A percentile compares a stretch with the other conserved stretches of the same genome.
These are phyloP conservation scores for Aspergillus panamensis DNA, from an alignment of 495 filamentous ascomycete genomes.

Conservation along the genomic window DNA sequence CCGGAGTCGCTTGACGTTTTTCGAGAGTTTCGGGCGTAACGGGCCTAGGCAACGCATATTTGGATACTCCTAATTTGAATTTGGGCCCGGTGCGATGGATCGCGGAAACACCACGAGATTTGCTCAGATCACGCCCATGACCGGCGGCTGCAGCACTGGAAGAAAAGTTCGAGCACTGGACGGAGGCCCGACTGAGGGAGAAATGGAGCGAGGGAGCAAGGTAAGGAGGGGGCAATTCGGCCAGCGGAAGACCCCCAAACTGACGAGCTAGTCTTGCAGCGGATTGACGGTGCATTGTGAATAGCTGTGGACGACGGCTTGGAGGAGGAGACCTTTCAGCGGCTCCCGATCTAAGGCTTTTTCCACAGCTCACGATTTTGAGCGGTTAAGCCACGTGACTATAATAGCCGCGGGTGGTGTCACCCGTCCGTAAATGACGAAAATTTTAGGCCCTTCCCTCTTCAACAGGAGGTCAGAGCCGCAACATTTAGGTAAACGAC, in stretches of 20 bases:
- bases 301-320: slow-evolving; percentile 13
- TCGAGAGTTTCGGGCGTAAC: slow-evolving; percentile 48
- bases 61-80: slow-evolving; percentile 63
- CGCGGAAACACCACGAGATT: slow-evolving; percentile 71
- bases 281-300: slow-evolving; percentile 42
- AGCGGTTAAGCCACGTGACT: slow-evolving; percentile 25
- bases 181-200: slow-evolving; percentile 30
- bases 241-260: slow-evolving; percentile 29
- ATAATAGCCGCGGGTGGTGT: background rate
- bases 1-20: slow-evolving; percentile 46
- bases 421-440: background rate
- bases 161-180: slow-evolving; percentile 46
- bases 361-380: slow-evolving; percentile 12
- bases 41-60: slow-evolving; percentile 71
- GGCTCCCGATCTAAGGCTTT: slow-evolving; percentile 18
- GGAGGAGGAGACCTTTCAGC: slow-evolving; percentile 13
- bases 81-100: slow-evolving; percentile 73
- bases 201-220: slow-evolving; percentile 46
- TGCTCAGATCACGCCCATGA: slow-evolving; percentile 42
- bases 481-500: too few relatives aligned
- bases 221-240: slow-evolving; percentile 43
- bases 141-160: slow-evolving; percentile 37
- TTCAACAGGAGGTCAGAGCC: background rate
- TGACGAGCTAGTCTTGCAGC: slow-evolving; percentile 36
- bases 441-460: background rate